A percentile compares a stretch with the other conserved stretches of the same genome.
phyloP scores from a whole-genome alignment of 1,284 basidiomycete genomes.

The Malassezia obtusa region DNA sequence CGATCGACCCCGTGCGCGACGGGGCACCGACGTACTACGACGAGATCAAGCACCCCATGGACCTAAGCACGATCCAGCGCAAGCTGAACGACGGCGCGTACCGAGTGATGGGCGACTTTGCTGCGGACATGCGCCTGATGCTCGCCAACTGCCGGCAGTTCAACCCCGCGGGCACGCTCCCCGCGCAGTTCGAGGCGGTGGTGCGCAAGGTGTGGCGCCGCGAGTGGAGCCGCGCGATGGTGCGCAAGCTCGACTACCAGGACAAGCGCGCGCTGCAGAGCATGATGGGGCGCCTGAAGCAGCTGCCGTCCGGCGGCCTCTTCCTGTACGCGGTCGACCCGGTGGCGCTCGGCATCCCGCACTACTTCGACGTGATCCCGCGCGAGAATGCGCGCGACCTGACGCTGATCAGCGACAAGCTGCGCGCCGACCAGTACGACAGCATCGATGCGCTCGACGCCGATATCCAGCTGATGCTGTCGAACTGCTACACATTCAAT shows the following conservation, averaged over 20 bases:
- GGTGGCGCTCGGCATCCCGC: constrained; percentile 64
- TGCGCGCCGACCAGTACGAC: constrained; percentile 74
- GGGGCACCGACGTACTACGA: constrained; percentile 84
- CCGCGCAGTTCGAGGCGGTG: constrained; percentile 64
- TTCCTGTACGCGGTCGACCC: constrained; percentile 60
- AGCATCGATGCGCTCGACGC: constrained; percentile 65
- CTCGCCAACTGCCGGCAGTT: constrained; percentile 65
- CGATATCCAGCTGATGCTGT: constrained; percentile 73
- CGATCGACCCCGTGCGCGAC: constrained; percentile 67
- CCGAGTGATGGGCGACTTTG: constrained; percentile 55
- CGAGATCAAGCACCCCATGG: constrained; percentile 85
- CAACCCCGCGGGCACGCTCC: constrained; percentile 56
- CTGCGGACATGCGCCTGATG: constrained; percentile 69
- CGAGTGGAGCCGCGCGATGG: constrained; percentile 73
- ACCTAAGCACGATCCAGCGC: constrained; percentile 70
- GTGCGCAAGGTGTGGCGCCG: constrained; percentile 52
- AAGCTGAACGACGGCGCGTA: constrained; percentile 51
- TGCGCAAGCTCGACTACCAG: constrained; percentile 63
- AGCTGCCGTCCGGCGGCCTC: constrained; percentile 22
- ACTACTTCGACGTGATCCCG: constrained; percentile 71
- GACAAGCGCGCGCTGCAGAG: constrained; percentile 72
- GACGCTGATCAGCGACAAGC: constrained; percentile 66
- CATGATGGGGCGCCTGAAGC: constrained; percentile 57
- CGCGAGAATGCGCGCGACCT: constrained; percentile 79
- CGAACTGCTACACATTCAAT: constrained; percentile 78